Conservation (phyloP, 305 asterid genomes). For the Lippia alba region DNA sequence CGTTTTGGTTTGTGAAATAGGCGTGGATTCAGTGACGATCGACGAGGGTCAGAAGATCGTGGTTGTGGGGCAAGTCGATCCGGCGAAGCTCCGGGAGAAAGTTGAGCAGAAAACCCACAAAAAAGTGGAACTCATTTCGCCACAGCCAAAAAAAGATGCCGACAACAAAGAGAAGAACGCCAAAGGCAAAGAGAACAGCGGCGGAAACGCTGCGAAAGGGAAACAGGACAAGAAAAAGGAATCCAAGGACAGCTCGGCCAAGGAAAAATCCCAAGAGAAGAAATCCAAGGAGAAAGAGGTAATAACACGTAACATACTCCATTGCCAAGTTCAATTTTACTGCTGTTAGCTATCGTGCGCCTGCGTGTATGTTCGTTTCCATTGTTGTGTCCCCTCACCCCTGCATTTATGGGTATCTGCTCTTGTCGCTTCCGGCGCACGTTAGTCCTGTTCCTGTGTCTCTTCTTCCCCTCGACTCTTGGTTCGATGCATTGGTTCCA, state of each 20-base stretch:
- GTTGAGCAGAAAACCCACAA: conserved; percentile 67
- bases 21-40: conserved; percentile 58
- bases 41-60: conserved; percentile 63
- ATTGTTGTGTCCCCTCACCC: background rate
- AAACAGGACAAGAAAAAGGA: conserved; percentile 41
- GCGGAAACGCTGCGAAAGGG: conserved; percentile 27
- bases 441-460: conserved; percentile 15
- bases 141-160: conserved; percentile 56
- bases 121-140: conserved; percentile 71
- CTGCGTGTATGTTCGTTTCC: no score
- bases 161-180: conserved; percentile 37
- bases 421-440: conserved; percentile 24
- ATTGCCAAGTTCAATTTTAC: background rate
- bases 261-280: conserved; percentile 46
- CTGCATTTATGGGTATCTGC: conserved; percentile 18
- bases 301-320: background rate
- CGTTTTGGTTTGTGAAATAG: conserved; percentile 37
- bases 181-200: conserved; percentile 26
- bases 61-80: conserved; percentile 78
- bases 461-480: background rate
- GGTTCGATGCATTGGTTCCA: background rate
- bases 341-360: conserved; percentile 19
- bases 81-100: conserved; percentile 69
- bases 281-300: conserved; percentile 58
- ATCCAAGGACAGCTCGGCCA: conserved; percentile 35